Percentiles rank a stretch among this genome's conserved stretches.
These are phyloP conservation scores for Psilocybe cubensis DNA, from an alignment of 768 basidiomycete species.

Conservation along the genomic window DNA sequence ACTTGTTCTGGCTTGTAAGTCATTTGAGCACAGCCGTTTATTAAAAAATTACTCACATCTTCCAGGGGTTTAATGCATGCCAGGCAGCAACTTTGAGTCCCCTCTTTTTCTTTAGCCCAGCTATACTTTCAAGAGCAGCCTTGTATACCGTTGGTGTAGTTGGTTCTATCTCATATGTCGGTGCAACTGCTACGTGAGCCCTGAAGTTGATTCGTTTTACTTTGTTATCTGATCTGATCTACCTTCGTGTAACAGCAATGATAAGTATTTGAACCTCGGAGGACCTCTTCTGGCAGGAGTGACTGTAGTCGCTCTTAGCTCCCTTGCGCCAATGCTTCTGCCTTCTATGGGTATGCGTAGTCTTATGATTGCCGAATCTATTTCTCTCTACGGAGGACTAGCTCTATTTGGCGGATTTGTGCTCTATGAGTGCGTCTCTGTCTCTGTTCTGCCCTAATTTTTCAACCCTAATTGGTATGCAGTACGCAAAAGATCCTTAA, in stretches of 20 bases:
- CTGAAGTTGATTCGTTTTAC: not conserved
- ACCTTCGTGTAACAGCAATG: slow-evolving; percentile 46
- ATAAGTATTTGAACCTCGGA: slow-evolving; percentile 85
- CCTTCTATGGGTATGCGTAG: slow-evolving; percentile 80
- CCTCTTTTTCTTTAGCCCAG: slow-evolving; percentile 87
- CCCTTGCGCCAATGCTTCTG: slow-evolving; percentile 89
- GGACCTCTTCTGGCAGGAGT: slow-evolving; percentile 89
- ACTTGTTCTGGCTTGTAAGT: slow-evolving; percentile 79
- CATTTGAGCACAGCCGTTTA: not conserved
- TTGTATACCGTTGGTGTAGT: slow-evolving; percentile 87
- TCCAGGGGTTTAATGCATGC: slow-evolving; percentile 80
- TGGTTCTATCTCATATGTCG: slow-evolving; percentile 85
- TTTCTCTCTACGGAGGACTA: slow-evolving; percentile 86
- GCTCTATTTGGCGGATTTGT: slow-evolving; percentile 89
- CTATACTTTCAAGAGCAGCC: slow-evolving; percentile 83
- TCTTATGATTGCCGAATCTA: slow-evolving; percentile 74
- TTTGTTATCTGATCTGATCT: not conserved
- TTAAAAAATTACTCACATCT: too few species aligned
- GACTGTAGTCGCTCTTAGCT: slow-evolving; percentile 84
- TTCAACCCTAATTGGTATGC: slow-evolving; percentile 4
- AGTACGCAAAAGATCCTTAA: slow-evolving; percentile 87
- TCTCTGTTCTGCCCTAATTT: not conserved
- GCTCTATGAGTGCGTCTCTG: slow-evolving; percentile 71
- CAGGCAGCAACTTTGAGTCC: slow-evolving; percentile 89
- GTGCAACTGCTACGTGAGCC: slow-evolving; percentile 79